A percentile compares a stretch with the other conserved stretches of the same genome.
Evolutionary conservation across 192 early-diverging fungal genomes (phyloP).

Genomic region (Geranomyces michiganensis): DNA sequence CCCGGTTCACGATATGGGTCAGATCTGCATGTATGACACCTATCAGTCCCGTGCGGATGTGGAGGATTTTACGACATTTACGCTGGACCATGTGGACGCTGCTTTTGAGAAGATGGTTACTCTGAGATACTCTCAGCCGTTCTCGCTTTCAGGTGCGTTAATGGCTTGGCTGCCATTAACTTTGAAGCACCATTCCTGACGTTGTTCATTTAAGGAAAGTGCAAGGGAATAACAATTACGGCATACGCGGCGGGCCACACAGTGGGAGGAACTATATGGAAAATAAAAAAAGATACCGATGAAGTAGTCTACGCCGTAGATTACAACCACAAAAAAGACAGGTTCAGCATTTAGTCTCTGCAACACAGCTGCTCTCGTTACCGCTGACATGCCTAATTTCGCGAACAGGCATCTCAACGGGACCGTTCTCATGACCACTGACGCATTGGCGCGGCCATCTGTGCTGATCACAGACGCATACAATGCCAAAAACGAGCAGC

Average conservation of each 20-base stretch:
- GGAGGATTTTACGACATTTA: conserved; percentile 77
- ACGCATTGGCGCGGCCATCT: conserved; percentile 77
- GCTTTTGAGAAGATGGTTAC: conserved; percentile 81
- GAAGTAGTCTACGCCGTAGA: conserved; percentile 95
- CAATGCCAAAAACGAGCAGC: conserved; percentile 70
- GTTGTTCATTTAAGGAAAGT: conserved; percentile 56
- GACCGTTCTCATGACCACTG: conserved; percentile 60
- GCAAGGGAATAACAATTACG: conserved; percentile 83
- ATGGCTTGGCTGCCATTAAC: background rate
- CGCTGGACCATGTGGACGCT: conserved; percentile 76
- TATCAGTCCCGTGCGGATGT: conserved; percentile 68
- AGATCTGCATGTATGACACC: conserved; percentile 80
- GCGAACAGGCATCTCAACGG: conserved; percentile 73
- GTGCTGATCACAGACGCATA: conserved; percentile 92
- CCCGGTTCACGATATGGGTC: conserved; percentile 92
- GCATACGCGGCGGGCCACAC: conserved; percentile 93
- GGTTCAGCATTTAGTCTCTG: conserved; percentile 52
- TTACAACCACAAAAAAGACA: conserved; percentile 91
- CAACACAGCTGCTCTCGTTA: conserved; percentile 17
- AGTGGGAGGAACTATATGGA: conserved; percentile 96
- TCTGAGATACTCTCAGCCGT: conserved; percentile 88
- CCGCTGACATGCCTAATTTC: background rate
- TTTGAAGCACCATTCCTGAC: background rate
- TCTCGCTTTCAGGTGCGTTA: conserved; percentile 60
- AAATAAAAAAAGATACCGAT: conserved; percentile 91